Base-by-base conservation (phyloP, 225 moss, liverwort and hornwort genomes). In the Takakia lepidozioides region DNA sequence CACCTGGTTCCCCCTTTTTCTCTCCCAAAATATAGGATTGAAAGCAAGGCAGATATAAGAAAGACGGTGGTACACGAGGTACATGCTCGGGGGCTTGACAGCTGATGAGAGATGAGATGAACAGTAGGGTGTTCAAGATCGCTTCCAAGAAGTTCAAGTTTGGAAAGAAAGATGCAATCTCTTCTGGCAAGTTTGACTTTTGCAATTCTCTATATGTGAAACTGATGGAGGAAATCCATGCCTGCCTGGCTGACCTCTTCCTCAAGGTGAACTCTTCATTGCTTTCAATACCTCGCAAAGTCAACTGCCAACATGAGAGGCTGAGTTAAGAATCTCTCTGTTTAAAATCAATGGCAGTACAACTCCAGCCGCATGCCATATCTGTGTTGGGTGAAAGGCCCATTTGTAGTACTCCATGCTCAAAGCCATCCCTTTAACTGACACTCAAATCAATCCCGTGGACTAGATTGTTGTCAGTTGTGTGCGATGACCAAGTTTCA, bases 41-140 rank as follows among this genome's bases (percentile, higher is more conserved):
- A 85, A 48, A 84, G 55, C 25, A 87, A 87, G 24, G 70, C 65
- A 22, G 78, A 80, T 38, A 75, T 86, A 1, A 77, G 84, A 64
- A 89, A 65, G 47, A 84, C 71, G 60, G 80, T 95, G 24, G 73
- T 87, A 0, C 67, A 41, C 45, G 76, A 87, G 20, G 61, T 95
- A 38, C 76, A 74, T 23, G 71, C 0, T 77, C 84, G 1, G 90
- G 95, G 0, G 71, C 84, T 51, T 95, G 95, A 90, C 74, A 87
- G 24, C 82, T 82, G 8, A 89, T 95, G 58, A 71, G 84, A 2
- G 80, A 90, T 23, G 95, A 95, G 72, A 95, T 95, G 95, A 90
- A 90, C 55, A 86, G 67, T 0, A 84, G 65, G 19, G 84, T 95
- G 16, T 50, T 90, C 0, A 80, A 16, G 52, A 73, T 95, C 13